Conservation (phyloP, 1,284 basidiomycete species). For the Stygiomarasmius scandens region DNA sequence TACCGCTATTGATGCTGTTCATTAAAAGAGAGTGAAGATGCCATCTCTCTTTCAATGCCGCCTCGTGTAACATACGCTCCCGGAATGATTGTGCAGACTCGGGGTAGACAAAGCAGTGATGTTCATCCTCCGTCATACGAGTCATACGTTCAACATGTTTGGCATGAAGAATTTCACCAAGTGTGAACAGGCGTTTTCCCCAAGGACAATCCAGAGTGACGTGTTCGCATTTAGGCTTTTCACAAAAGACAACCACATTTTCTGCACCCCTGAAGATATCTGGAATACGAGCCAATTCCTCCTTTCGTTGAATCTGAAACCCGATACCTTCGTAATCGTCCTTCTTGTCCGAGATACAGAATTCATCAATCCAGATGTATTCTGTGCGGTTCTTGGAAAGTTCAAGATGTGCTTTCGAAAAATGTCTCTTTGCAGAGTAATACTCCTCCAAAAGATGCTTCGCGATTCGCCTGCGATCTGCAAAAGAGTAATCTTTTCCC, state of each 20-base stretch:
- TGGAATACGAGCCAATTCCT: too few relatives aligned
- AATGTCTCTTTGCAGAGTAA: neutral
- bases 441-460: slow-evolving; percentile 1
- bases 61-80: slow-evolving; percentile 18
- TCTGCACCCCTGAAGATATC: too few relatives aligned
- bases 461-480: neutral
- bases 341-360: slow-evolving; percentile 22
- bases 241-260: too few relatives aligned
- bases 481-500: neutral
- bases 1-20: slow-evolving; percentile 23
- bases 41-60: slow-evolving; percentile 20
- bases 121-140: neutral
- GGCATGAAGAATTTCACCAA: slow-evolving; percentile 27
- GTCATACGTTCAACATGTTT: slow-evolving; percentile 19
- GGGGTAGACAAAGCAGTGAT: neutral
- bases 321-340: slow-evolving; percentile 6
- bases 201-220: too few relatives aligned
- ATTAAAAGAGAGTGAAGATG: slow-evolving; percentile 28
- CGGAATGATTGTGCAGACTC: slow-evolving; percentile 20
- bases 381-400: slow-evolving; percentile 8
- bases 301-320: slow-evolving; percentile 19
- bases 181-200: slow-evolving; percentile 23
- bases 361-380: slow-evolving; percentile 29
- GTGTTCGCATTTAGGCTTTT: too few relatives aligned
- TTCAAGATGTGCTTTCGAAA: too few relatives aligned